Conservation (phyloP, 768 basidiomycete genomes). For the Naematelia encephala region DNA sequence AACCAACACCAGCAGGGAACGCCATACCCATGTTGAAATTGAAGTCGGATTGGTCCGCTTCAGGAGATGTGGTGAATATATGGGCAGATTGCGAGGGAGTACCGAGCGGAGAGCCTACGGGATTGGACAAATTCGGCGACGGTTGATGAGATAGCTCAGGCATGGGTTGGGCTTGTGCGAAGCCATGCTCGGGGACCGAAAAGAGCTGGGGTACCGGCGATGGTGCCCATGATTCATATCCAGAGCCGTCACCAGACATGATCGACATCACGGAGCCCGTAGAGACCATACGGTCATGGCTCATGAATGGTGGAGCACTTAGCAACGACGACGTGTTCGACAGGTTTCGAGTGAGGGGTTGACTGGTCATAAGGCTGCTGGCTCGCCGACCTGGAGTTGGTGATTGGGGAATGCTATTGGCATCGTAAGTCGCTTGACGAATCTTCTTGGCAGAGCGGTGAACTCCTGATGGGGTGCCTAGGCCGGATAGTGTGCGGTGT, state of each 20-base stretch:
- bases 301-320: slow-evolving; percentile 9
- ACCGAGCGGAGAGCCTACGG: slow-evolving; percentile 25
- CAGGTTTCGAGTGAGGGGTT: slow-evolving; percentile 17
- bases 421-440: slow-evolving; percentile 28
- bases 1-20: slow-evolving; percentile 16
- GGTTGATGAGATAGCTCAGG: slow-evolving; percentile 19
- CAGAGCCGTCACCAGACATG: not conserved
- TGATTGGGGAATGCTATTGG: slow-evolving; percentile 21
- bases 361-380: slow-evolving; percentile 14
- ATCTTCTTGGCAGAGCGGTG: slow-evolving; percentile 25
- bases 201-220: not conserved
- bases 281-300: slow-evolving; percentile 17
- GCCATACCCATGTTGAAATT: slow-evolving; percentile 10
- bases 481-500: slow-evolving; percentile 12
- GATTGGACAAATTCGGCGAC: slow-evolving; percentile 18
- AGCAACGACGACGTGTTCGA: slow-evolving; percentile 19
- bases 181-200: not conserved
- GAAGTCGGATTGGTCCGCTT: slow-evolving; percentile 19
- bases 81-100: slow-evolving; percentile 21
- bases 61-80: slow-evolving; percentile 21
- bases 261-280: not conserved
- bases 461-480: slow-evolving; percentile 22
- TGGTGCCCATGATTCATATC: not conserved
- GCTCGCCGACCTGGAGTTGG: slow-evolving; percentile 12
- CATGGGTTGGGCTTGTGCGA: slow-evolving; percentile 14